Percentiles rank a stretch among this genome's conserved stretches.
These are phyloP conservation scores for Marchantia polymorpha DNA, from an alignment of 225 moss, liverwort and hornwort species.

Conservation along the genomic window DNA sequence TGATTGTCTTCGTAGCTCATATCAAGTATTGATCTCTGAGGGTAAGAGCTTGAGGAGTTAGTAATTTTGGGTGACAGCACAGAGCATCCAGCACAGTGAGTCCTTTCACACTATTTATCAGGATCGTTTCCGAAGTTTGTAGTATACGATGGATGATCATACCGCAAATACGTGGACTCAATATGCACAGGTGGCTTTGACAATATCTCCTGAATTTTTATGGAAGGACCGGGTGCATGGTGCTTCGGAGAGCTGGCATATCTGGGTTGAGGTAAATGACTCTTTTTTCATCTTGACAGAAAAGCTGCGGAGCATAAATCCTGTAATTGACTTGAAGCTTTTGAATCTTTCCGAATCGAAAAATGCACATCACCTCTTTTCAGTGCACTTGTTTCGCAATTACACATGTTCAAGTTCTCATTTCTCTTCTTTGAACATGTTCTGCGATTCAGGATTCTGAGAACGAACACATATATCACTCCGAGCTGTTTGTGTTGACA, in stretches of 20 bases:
- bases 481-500: slow-evolving; percentile 80
- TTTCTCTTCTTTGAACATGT: not conserved
- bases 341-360: not conserved
- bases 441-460: slow-evolving; percentile 77
- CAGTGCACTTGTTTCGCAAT: not conserved
- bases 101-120: not conserved
- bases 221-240: slow-evolving; percentile 98
- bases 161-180: not conserved
- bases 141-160: not conserved
- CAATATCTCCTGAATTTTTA: slow-evolving; percentile 78
- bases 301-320: too few species aligned
- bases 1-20: not conserved
- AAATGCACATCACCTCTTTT: not conserved
- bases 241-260: slow-evolving; percentile 86
- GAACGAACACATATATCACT: slow-evolving; percentile 98
- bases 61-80: not conserved
- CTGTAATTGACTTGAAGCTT: too few species aligned
- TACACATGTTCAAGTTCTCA: not conserved
- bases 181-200: slow-evolving; percentile 65
- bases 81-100: not conserved
- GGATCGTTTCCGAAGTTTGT: not conserved
- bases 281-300: not conserved
- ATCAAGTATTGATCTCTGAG: not conserved
- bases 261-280: slow-evolving; percentile 83
- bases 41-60: not conserved